Conservation (phyloP, 192 early-diverging fungal genomes). For the Coemansia sp. region DNA sequence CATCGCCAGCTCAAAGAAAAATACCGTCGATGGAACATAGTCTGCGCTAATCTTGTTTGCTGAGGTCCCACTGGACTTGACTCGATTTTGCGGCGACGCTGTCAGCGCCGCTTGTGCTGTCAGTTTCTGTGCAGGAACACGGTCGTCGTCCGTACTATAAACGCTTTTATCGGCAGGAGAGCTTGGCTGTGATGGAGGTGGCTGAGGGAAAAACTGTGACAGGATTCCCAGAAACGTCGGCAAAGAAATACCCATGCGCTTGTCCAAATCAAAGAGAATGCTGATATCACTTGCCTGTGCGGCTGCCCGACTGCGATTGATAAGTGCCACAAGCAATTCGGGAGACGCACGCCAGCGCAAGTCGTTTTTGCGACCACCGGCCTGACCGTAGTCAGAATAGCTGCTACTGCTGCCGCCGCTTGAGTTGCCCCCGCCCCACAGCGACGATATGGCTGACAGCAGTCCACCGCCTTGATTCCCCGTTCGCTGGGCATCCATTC, state of each 20-base stretch:
- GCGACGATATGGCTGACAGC: conserved; percentile 45
- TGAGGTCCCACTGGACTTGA: background rate
- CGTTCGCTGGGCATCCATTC: conserved; percentile 4
- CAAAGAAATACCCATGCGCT: conserved; percentile 11
- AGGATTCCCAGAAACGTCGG: conserved; percentile 26
- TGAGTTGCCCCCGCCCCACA: conserved; percentile 33
- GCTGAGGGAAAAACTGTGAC: conserved; percentile 32
- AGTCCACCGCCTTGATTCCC: conserved; percentile 31
- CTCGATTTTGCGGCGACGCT: background rate
- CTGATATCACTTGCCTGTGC: conserved; percentile 28
- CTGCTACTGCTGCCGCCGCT: background rate
- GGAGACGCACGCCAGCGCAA: conserved; percentile 48
- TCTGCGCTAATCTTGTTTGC: background rate
- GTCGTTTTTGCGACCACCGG: conserved; percentile 19
- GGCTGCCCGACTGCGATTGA: conserved; percentile 26
- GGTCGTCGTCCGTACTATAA: conserved; percentile 11
- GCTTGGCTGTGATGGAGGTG: conserved; percentile 27
- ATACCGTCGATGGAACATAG: conserved; percentile 43
- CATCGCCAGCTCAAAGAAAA: conserved; percentile 48
- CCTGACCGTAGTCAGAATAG: conserved; percentile 6
- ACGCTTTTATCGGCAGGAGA: conserved; percentile 27
- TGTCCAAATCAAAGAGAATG: conserved; percentile 12
- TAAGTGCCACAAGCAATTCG: conserved; percentile 24
- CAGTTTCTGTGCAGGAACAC: background rate
- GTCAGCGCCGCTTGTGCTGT: background rate